Conservation (phyloP, 495 filamentous ascomycete genomes). For the Lophiostoma macrostomum region DNA sequence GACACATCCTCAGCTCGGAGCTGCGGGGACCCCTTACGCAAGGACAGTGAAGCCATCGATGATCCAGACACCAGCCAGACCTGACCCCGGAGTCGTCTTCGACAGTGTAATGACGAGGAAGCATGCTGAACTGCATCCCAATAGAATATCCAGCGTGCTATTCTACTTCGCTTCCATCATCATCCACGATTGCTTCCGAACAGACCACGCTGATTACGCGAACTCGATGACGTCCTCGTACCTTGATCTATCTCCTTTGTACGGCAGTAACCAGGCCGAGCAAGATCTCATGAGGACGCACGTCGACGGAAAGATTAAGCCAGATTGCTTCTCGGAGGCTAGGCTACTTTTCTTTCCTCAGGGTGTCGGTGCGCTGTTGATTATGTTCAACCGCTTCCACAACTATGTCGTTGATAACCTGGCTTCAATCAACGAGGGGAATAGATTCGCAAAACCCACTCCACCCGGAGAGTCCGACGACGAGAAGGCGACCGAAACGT, state of each 20-base stretch:
- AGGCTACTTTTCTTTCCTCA: slow-evolving; percentile 78
- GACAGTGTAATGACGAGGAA: slow-evolving; percentile 68
- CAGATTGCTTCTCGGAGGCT: slow-evolving; percentile 76
- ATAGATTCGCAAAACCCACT: slow-evolving; percentile 50
- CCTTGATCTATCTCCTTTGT: slow-evolving; percentile 79
- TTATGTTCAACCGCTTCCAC: slow-evolving; percentile 62
- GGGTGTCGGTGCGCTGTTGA: slow-evolving; percentile 66
- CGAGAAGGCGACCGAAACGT: slow-evolving; percentile 14
- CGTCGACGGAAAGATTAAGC: slow-evolving; percentile 78
- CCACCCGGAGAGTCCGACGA: not conserved
- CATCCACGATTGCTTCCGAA: slow-evolving; percentile 74
- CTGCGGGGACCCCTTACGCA: slow-evolving; percentile 64
- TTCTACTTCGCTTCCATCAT: slow-evolving; percentile 90
- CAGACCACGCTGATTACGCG: slow-evolving; percentile 53
- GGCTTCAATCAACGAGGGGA: slow-evolving; percentile 58
- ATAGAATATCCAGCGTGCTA: slow-evolving; percentile 79
- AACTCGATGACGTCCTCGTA: slow-evolving; percentile 78
- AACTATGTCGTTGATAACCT: slow-evolving; percentile 51
- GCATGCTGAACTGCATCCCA: slow-evolving; percentile 63
- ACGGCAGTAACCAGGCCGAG: slow-evolving; percentile 75
- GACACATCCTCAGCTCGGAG: slow-evolving; percentile 63
- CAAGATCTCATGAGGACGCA: slow-evolving; percentile 74
- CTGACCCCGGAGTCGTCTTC: slow-evolving; percentile 75
- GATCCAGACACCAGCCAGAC: slow-evolving; percentile 61
- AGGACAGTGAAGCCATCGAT: slow-evolving; percentile 65